These are phyloP conservation scores for Monosporozyma servazzii DNA, from an alignment of 805 yeast genomes.

Conservation along the genomic window DNA sequence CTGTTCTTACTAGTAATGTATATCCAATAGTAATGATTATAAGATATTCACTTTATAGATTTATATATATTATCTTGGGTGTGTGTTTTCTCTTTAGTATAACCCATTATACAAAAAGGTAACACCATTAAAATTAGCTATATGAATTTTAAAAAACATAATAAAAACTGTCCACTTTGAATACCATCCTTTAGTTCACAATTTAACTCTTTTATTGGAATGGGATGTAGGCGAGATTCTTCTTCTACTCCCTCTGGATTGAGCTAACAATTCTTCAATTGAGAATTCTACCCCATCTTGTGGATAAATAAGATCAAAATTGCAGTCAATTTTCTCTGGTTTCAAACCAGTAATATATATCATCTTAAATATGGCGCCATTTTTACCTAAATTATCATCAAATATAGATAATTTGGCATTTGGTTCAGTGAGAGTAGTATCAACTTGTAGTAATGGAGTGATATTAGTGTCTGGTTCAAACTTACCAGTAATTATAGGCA, in stretches of 20 bases:
- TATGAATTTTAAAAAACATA: background rate
- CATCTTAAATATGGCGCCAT: slow-evolving; percentile 37
- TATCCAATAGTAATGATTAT: background rate
- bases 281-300: slow-evolving; percentile 38
- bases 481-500: background rate
- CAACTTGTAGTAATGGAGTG: background rate
- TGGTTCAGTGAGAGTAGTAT: slow-evolving; percentile 5
- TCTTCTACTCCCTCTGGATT: slow-evolving; percentile 28
- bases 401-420: slow-evolving; percentile 31
- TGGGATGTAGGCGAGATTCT: background rate
- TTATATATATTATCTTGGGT: background rate
- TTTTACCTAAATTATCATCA: slow-evolving; percentile 31
- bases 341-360: slow-evolving; percentile 47
- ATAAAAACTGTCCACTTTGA: background rate
- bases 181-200: background rate
- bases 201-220: background rate
- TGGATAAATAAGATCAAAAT: slow-evolving; percentile 48
- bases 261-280: slow-evolving; percentile 54
- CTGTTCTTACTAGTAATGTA: background rate
- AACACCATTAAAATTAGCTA: background rate
- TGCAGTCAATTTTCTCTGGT: slow-evolving; percentile 48
- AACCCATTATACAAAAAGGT: background rate
- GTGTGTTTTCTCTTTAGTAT: background rate
- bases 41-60: background rate
- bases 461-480: slow-evolving; percentile 3